phyloP scores from a whole-genome alignment of 2,329 filamentous ascomycete genomes.

The Bipolaris zeicola region DNA sequence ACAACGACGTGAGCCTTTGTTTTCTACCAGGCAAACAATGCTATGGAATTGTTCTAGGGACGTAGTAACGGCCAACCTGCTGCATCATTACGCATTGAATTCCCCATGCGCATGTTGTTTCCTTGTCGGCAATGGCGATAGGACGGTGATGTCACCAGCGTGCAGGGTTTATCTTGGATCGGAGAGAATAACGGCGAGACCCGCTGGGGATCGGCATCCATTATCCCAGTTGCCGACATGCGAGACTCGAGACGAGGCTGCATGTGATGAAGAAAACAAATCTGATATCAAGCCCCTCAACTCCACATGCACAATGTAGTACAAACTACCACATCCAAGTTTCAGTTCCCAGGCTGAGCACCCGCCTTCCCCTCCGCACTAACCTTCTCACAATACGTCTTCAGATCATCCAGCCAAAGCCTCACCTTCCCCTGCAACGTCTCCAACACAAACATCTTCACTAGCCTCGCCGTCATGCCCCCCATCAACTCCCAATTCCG shows the following conservation, averaged over 20 bases:
- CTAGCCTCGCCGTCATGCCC: constrained; percentile 23
- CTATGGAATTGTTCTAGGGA: neutral
- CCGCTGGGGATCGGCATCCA: neutral
- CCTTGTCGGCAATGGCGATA: neutral
- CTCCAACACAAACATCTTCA: constrained; percentile 22
- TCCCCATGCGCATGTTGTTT: too few relatives aligned
- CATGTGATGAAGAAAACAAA: neutral
- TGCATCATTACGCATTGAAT: neutral
- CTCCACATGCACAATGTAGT: too few relatives aligned
- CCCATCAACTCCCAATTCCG: constrained; percentile 30
- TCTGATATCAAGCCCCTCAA: too few relatives aligned
- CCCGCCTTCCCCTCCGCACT: neutral
- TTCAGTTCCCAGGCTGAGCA: too few relatives aligned
- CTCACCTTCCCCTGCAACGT: constrained; percentile 24
- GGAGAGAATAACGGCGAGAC: constrained; percentile 1
- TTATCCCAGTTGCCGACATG: constrained; percentile 1
- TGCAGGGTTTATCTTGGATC: neutral
- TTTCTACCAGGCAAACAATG: neutral
- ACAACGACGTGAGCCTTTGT: neutral
- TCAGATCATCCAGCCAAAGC: constrained; percentile 27
- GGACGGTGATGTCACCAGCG: neutral
- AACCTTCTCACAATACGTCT: constrained; percentile 21
- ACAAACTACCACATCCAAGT: too few relatives aligned
- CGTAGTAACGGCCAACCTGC: neutral
- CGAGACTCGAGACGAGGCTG: neutral